Conservation (phyloP, 2,329 filamentous ascomycete species). For the Cladosporium oxysporum region DNA sequence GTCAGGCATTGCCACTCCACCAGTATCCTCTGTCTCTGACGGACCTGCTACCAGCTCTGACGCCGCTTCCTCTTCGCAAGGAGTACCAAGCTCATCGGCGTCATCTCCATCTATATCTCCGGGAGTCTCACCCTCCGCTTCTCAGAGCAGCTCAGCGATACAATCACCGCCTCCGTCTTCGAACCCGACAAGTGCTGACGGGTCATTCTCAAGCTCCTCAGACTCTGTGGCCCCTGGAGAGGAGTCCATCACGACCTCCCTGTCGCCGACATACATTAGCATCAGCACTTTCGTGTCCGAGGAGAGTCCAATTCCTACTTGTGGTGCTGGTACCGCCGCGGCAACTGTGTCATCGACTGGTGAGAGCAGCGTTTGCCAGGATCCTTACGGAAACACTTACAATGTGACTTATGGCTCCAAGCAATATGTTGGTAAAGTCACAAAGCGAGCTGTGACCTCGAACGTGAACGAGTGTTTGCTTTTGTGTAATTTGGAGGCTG, state of each 20-base stretch:
- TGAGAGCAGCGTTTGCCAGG: slow-evolving; percentile 21
- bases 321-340: slow-evolving; percentile 7
- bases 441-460: slow-evolving; percentile 25
- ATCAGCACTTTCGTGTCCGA: slow-evolving; percentile 11
- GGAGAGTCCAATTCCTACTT: slow-evolving; percentile 14
- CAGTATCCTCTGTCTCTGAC: neutral
- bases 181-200: neutral
- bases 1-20: neutral
- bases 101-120: neutral
- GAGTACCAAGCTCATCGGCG: neutral
- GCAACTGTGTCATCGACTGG: neutral
- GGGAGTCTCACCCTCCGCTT: neutral
- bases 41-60: neutral
- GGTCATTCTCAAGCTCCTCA: neutral
- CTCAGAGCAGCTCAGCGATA: neutral
- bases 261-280: slow-evolving; percentile 13
- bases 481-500: slow-evolving; percentile 25
- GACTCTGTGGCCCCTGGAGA: neutral
- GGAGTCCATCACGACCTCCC: neutral
- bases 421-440: slow-evolving; percentile 26
- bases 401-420: slow-evolving; percentile 26
- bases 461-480: slow-evolving; percentile 27
- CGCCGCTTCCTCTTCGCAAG: neutral
- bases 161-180: neutral
- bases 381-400: slow-evolving; percentile 29